Base-by-base conservation (phyloP, 1,284 basidiomycete genomes). In the Cutaneotrichosporon dermatis region DNA sequence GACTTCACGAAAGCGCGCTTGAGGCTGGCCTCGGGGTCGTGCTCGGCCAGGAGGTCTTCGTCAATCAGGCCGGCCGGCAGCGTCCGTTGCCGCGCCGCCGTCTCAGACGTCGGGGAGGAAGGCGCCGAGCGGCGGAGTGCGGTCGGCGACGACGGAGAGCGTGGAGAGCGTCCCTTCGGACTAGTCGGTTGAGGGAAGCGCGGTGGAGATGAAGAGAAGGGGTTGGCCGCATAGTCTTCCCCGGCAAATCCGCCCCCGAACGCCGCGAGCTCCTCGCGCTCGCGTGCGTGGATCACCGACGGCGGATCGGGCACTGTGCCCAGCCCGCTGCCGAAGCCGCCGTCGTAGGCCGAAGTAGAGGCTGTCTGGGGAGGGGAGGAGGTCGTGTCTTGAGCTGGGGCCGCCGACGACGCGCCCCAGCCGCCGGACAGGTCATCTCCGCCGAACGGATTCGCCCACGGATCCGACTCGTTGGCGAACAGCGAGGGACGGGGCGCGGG, bases 371-470 rank as follows among this genome's bases (percentile, higher is more conserved):
- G 25, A 25, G 25, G 25, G 25, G 25, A 25, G 25, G 25, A 25
- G 25, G 25, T 11, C 45, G 54, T 42, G 12, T 12, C 12, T 3
- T 34, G 42, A 4, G 46, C 33, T 6, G 25, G 37, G 13, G 44
- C 39, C 16, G 9, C 7, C 16, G 44, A 15, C 3, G 58, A n/a
- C 39, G 48, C 55, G 35, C 59, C 59, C 59, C 59, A 61, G 6
- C 49, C 58, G 40, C 44, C 49, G 4, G 40, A 39, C 7, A 33
- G 13, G 40, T 54, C 55, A 35, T 60, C 61, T 37, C 67, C 65
- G 12, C 72, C 68, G 67, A 79, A 79, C 33, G 77, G 77, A 65
- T 79, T 77, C 10, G 75, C 76, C 72, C 76, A 79, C 55, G 77
- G 75, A 58, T 78, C 75, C 37, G 62, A 56, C 35, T 51, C 40